Evolutionary conservation across 768 basidiomycete genomes (phyloP).

Genomic region (Neoboletus magnificus): DNA sequence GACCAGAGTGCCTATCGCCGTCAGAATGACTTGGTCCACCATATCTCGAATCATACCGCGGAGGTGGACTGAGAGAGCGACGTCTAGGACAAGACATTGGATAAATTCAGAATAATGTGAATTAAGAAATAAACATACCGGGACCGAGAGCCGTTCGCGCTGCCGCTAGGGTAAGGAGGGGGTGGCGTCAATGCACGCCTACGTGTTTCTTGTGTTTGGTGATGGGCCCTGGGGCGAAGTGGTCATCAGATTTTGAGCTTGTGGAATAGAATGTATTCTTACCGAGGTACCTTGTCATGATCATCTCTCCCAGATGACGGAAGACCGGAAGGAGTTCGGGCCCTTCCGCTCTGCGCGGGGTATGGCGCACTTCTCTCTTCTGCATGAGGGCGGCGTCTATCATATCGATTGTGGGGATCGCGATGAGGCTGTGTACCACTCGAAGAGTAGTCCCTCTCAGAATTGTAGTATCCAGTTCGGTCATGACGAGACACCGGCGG

Average conservation of each 20-base stretch:
- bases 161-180: conserved; percentile 49
- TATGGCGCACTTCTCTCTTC: conserved; percentile 41
- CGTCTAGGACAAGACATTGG: conserved; percentile 40
- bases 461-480: conserved; percentile 36
- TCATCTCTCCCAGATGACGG: conserved; percentile 58
- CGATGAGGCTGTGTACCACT: conserved; percentile 41
- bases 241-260: neutral
- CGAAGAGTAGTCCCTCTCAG: conserved; percentile 45
- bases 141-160: conserved; percentile 40
- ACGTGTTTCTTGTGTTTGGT: conserved; percentile 34
- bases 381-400: conserved; percentile 44
- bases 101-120: neutral
- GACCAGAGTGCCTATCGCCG: conserved; percentile 50
- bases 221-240: conserved; percentile 8
- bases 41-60: conserved; percentile 52
- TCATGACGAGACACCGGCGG: conserved; percentile 53
- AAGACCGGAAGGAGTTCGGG: conserved; percentile 54
- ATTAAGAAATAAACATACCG: conserved; percentile 29
- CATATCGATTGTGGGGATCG: conserved; percentile 61
- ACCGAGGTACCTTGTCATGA: conserved; percentile 62
- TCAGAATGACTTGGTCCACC: conserved; percentile 39
- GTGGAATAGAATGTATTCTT: conserved; percentile 15
- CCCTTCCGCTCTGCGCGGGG: conserved; percentile 47
- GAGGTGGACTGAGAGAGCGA: conserved; percentile 67
- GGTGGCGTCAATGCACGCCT: conserved; percentile 52